Base-by-base conservation (phyloP, 2,329 filamentous ascomycete genomes). In the Ophiostoma sp. region DNA sequence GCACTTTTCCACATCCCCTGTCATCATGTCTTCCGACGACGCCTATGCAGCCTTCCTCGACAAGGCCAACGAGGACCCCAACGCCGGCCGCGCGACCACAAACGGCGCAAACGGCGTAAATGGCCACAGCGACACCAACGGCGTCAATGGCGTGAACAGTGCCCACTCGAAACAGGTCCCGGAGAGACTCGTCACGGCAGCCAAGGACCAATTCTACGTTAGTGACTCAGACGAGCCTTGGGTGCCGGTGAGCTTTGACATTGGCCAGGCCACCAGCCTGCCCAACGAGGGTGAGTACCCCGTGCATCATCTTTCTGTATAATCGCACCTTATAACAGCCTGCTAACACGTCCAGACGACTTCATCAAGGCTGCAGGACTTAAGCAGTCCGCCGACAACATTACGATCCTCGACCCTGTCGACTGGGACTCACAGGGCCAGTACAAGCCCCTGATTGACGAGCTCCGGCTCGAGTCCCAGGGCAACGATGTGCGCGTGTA, bases 221-320 rank as follows among this genome's bases (percentile, higher is more conserved):
- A 96, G 92, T 75, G 95, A 97, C 74, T 90, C 93, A 39, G 94
- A 97, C 80, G 93, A 97, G 85, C 91, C 92, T 4, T 97, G 97
- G 81, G 90, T 92, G 80, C 89, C 90, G 3, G 93, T 97, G 6
- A 89, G 87, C 71, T 80, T 97, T 77, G 86, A 85, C 76, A 93
- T 87, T 83, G 81, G 85, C 25, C 86, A 83, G 83, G 28, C 84
- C 9, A n/a, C 19, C 7, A 55, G 85, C 3, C 79, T 92, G 77
- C 89, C 90, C 0, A 85, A 88, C 76, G 90, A 91, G 81, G 85
- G 90, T 92, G 79, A 78, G 86, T 19, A 33, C 25, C 9, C 22
- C 22, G 5, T 12, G 45, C 5, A 2, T 17, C 5, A 2, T 17
- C 8, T 19, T n/a, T 17, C 19, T 3, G 57, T 61, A 15, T 3